These are phyloP conservation scores for Populus tremula DNA, from an alignment of 345 rosid genomes.

Conservation along the genomic window DNA sequence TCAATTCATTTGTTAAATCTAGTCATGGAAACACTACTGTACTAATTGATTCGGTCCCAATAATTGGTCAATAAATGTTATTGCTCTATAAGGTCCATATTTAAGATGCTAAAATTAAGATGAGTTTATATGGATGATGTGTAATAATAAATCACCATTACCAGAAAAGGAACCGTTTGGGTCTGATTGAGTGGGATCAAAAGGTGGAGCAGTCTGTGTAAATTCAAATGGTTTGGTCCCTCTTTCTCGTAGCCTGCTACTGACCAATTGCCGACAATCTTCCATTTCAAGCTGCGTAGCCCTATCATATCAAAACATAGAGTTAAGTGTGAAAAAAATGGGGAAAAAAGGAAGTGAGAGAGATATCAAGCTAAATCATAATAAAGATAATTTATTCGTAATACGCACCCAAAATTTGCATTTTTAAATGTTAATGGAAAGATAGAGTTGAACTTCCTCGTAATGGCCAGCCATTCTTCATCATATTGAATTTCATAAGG, in stretches of 20 bases:
- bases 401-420: slow-evolving; percentile 55
- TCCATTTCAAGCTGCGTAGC: slow-evolving; percentile 42
- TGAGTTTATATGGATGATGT: too few species aligned
- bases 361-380: not conserved
- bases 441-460: slow-evolving; percentile 56
- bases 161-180: slow-evolving; percentile 33
- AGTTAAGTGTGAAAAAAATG: not conserved
- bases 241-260: slow-evolving; percentile 55
- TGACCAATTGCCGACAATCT: slow-evolving; percentile 66
- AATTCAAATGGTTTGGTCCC: slow-evolving; percentile 77
- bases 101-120: too few species aligned
- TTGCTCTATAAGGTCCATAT: too few species aligned
- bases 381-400: not conserved
- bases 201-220: slow-evolving; percentile 55
- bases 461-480: slow-evolving; percentile 86
- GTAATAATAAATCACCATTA: slow-evolving; percentile 11
- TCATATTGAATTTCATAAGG: slow-evolving; percentile 73
- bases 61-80: too few species aligned
- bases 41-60: too few species aligned
- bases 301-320: slow-evolving; percentile 31
- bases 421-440: slow-evolving; percentile 55
- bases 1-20: too few species aligned
- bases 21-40: too few species aligned
- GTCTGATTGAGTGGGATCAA: slow-evolving; percentile 44
- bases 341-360: not conserved